Evolutionary conservation across 1,284 basidiomycete species (phyloP).

Genomic region (Coniferiporia sulphurascens): DNA sequence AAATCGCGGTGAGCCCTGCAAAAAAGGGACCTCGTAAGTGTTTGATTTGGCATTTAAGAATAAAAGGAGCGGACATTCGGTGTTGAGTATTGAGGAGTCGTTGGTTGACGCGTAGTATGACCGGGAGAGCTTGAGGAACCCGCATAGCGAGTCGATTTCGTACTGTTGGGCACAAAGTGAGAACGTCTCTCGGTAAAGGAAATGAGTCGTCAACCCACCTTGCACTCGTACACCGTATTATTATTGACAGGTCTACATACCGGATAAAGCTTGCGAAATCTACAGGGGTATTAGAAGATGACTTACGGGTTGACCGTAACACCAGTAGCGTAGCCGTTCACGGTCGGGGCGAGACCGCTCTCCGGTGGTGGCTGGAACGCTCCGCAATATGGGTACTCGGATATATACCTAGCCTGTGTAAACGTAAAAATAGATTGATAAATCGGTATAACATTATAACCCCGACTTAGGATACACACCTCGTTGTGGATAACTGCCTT

Average conservation of each 20-base stretch:
- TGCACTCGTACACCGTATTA: slow-evolving; percentile 72
- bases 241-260: slow-evolving; percentile 55
- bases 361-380: slow-evolving; percentile 74
- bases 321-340: slow-evolving; percentile 60
- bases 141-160: slow-evolving; percentile 70
- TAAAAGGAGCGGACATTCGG: slow-evolving; percentile 44
- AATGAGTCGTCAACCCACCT: slow-evolving; percentile 35
- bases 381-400: slow-evolving; percentile 69
- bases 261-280: slow-evolving; percentile 1
- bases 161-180: slow-evolving; percentile 41
- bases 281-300: neutral
- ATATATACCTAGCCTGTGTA: slow-evolving; percentile 54
- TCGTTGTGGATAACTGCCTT: slow-evolving; percentile 76
- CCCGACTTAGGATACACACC: slow-evolving; percentile 9
- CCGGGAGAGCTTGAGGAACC: slow-evolving; percentile 71
- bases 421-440: too few species aligned
- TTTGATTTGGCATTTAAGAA: neutral
- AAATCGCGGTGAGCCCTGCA: slow-evolving; percentile 63
- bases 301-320: slow-evolving; percentile 69
- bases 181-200: neutral
- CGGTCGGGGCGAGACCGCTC: slow-evolving; percentile 54
- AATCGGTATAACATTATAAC: neutral
- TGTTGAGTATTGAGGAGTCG: slow-evolving; percentile 66
- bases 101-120: slow-evolving; percentile 67
- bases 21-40: too few species aligned